Conservation (phyloP, 129 eudicot genomes). For the Cynara cardunculus region DNA sequence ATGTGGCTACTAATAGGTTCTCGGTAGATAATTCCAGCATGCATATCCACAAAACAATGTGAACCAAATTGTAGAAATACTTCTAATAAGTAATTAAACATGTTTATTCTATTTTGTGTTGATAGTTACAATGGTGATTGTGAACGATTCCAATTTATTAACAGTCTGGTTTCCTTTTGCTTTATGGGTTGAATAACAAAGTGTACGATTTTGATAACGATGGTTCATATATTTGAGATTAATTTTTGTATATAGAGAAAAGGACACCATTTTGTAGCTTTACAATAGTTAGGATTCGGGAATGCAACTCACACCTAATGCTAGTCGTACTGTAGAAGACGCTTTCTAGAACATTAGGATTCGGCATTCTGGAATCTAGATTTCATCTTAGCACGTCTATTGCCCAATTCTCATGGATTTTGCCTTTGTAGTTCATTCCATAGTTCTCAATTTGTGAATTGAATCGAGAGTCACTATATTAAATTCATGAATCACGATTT, state of each 20-base stretch:
- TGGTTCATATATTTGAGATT: background rate
- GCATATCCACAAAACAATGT: background rate
- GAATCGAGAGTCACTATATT: background rate
- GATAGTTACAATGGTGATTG: background rate
- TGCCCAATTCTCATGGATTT: background rate
- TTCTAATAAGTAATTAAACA: background rate
- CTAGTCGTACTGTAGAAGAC: background rate
- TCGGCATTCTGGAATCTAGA: background rate
- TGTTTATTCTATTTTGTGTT: background rate
- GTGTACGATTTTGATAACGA: background rate
- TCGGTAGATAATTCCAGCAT: background rate
- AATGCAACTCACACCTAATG: background rate
- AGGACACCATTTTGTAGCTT: background rate
- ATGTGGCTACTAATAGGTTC: background rate
- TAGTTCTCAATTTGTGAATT: background rate
- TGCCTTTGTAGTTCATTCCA: background rate
- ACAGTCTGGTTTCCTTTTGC: background rate
- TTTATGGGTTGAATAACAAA: background rate
- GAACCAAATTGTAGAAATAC: background rate
- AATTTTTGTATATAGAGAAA: background rate
- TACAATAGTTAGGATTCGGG: background rate
- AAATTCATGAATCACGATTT: background rate
- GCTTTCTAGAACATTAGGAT: constrained; percentile 3
- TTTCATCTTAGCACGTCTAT: background rate
- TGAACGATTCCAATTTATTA: background rate